Conservation (phyloP, 352 stramenopile genomes). For the Pythium oligandrum region DNA sequence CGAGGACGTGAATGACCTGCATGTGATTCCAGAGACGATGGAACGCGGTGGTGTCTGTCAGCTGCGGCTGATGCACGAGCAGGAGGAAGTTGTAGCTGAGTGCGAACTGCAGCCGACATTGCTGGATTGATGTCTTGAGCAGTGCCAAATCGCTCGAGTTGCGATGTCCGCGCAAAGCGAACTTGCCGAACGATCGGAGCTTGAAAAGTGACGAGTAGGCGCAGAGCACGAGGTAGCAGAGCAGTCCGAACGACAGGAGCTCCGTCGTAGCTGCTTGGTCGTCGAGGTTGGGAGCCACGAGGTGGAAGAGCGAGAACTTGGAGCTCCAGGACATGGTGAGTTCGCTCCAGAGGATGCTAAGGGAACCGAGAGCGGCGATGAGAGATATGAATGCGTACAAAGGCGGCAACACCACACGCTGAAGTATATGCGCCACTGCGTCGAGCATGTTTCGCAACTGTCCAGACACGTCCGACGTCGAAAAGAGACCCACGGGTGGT, state of each 20-base stretch:
- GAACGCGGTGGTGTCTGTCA: conserved; percentile 49
- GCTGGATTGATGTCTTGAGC: conserved; percentile 54
- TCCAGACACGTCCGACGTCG: conserved; percentile 26
- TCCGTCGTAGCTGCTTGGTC: conserved; percentile 20
- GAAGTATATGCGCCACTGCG: conserved; percentile 11
- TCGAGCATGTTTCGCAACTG: conserved; percentile 25
- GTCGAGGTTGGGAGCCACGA: conserved; percentile 20
- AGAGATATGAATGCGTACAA: conserved; percentile 25
- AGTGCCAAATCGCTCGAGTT: conserved; percentile 59
- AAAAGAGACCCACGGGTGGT: conserved; percentile 33
- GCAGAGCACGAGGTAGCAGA: conserved; percentile 58
- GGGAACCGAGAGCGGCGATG: conserved; percentile 27
- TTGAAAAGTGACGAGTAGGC: conserved; percentile 57
- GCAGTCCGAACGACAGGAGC: conserved; percentile 32
- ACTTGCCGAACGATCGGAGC: conserved; percentile 46
- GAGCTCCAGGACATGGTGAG: conserved; percentile 41
- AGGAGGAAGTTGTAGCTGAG: conserved; percentile 66
- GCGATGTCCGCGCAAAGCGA: conserved; percentile 37
- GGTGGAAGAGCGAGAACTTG: conserved; percentile 19
- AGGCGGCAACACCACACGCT: conserved; percentile 22
- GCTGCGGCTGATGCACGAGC: conserved; percentile 30
- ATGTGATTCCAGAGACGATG: conserved; percentile 49
- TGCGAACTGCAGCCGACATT: conserved; percentile 67
- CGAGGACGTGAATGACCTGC: conserved; percentile 50
- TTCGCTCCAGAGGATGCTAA: conserved; percentile 63